Base-by-base conservation (phyloP, 164 flowering plant genomes). In the Nymphaea colorata region DNA sequence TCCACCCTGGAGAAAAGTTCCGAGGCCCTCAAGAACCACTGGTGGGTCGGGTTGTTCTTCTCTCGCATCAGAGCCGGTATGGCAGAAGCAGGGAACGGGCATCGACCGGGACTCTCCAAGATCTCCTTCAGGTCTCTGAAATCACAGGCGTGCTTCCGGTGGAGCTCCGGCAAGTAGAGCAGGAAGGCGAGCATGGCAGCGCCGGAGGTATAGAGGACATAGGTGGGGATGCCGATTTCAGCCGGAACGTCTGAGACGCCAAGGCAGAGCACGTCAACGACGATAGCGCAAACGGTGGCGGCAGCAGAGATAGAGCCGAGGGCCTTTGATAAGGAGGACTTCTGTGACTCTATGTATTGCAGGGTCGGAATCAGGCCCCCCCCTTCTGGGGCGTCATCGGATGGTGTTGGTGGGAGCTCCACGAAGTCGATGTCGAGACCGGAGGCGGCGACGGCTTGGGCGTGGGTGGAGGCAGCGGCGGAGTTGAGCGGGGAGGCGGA, bases 221-320 rank as follows among this genome's bases (percentile, higher is more conserved):
- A 82, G 12, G 78, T 43, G 17, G 87, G 85, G 76, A 83, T 80
- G 60, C 44, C 5, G 67, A 82, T 78, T 0, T 68, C 41, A 6
- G 63, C 4, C 8, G 84, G 60, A 12, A 77, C 70, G 3, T 66
- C 18, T 6, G 73, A 11, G 42, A 75, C 65, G 2, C 71, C 2
- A 64, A 63, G 25, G 73, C 84, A 82, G 74, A 85, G 80, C 70
- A 75, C 61, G 68, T 83, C 83, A 16, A 80, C 63, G 71, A 85
- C n/a, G 59, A 82, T 61, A 64, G 83, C 82, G 44, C 44, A 61
- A 61, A 81, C 17, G 59, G 45, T 59, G 59, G 65, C 12, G n/a
- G 66, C 59, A 6, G 61, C 4, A 64, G 85, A 77, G 59, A 84
- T 70, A 59, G 75, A 25, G 1, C 16, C 43, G 67, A 85, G 85